These are phyloP conservation scores for Silene conica DNA, from an alignment of 148 eudicot species.

Conservation along the genomic window DNA sequence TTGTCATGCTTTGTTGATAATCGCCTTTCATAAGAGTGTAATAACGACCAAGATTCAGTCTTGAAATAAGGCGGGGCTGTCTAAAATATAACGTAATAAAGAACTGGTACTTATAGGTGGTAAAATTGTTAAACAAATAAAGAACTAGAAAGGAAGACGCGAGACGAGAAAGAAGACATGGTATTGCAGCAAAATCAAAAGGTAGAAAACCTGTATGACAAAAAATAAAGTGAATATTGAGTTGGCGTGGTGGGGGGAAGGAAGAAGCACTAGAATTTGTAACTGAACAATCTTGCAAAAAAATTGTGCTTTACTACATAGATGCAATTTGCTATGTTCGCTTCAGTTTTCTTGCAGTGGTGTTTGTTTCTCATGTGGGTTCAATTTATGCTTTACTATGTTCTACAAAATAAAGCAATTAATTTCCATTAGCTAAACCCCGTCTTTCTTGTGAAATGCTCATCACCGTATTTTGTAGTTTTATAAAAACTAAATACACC, in stretches of 20 bases:
- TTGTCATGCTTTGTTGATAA: not conserved
- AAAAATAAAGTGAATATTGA: no score
- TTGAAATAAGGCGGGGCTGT: not conserved
- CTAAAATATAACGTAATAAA: not conserved
- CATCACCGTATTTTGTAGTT: not conserved
- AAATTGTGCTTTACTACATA: not conserved
- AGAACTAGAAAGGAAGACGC: no score
- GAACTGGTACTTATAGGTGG: not conserved
- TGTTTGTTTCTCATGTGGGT: no score
- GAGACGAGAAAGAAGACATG: no score
- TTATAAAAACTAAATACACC: not conserved
- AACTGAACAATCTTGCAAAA: not conserved
- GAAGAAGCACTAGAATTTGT: not conserved
- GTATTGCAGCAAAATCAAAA: no score
- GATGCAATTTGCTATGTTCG: not conserved
- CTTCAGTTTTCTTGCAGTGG: not conserved
- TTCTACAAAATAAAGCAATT: not conserved
- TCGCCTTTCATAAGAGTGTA: not conserved
- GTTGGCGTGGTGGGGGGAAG: no score
- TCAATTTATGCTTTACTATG: not conserved
- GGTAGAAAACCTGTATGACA: no score
- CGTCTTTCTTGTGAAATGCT: not conserved
- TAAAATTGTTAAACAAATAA: no score
- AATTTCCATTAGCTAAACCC: not conserved
- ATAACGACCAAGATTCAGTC: not conserved